phyloP scores from a whole-genome alignment of 2,329 filamentous ascomycete genomes.

The Xylogone sp. region DNA sequence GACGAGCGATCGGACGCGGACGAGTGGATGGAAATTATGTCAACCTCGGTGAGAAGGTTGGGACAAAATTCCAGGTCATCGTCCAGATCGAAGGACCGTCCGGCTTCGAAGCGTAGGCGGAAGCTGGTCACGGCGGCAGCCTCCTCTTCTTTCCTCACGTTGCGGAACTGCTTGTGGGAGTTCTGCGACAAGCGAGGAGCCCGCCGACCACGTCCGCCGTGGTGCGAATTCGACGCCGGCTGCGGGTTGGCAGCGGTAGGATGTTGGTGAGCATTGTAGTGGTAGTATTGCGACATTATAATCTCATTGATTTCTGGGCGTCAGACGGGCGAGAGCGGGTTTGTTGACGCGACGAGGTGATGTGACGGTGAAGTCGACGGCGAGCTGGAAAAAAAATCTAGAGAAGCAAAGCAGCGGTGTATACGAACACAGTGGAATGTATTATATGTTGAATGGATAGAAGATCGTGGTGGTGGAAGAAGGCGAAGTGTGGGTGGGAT shows the following conservation, averaged over 20 bases:
- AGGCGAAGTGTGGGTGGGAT: slow-evolving; percentile 1
- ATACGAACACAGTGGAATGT: no score
- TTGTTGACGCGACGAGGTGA: background rate
- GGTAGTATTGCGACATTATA: slow-evolving; percentile 63
- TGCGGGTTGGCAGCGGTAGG: slow-evolving; percentile 47
- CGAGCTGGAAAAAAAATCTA: background rate
- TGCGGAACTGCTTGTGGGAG: slow-evolving; percentile 80
- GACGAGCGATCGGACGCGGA: slow-evolving; percentile 89
- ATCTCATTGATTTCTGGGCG: slow-evolving; percentile 19
- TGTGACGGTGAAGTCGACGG: background rate
- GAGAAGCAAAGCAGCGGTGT: background rate
- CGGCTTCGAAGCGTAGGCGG: slow-evolving; percentile 84
- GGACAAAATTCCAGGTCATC: slow-evolving; percentile 97
- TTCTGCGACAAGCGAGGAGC: slow-evolving; percentile 81
- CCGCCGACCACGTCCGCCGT: slow-evolving; percentile 78
- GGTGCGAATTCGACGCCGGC: slow-evolving; percentile 54
- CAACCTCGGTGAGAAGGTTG: slow-evolving; percentile 73
- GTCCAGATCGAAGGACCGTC: slow-evolving; percentile 90
- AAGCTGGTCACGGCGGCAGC: slow-evolving; percentile 73
- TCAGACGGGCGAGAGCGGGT: background rate
- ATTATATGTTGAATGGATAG: slow-evolving; percentile 1
- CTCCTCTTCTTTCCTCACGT: slow-evolving; percentile 86
- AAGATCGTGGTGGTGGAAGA: slow-evolving; percentile 1
- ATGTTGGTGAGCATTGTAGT: slow-evolving; percentile 57
- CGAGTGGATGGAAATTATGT: slow-evolving; percentile 90